Percentiles rank a stretch among this genome's conserved stretches.
phyloP scores from a whole-genome alignment of 805 yeast species.

The Metschnikowia colocasiae region DNA sequence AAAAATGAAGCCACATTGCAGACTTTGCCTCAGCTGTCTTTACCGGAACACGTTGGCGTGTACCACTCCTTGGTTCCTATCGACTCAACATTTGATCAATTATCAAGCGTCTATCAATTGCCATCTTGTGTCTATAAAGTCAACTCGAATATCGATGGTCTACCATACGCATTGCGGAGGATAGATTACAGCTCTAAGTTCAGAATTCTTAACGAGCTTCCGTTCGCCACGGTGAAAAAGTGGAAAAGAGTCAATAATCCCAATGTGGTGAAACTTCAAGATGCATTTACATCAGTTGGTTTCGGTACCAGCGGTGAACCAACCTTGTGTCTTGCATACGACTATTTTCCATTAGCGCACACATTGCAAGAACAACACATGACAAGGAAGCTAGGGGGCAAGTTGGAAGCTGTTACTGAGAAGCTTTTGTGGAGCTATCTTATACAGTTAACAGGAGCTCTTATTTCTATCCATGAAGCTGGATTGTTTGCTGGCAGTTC shows the following conservation, averaged over 20 bases:
- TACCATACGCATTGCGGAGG: constrained; percentile 70
- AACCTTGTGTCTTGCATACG: constrained; percentile 75
- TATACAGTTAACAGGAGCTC: constrained; percentile 69
- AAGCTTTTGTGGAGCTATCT: constrained; percentile 71
- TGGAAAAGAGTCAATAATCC: constrained; percentile 61
- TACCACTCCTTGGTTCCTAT: constrained; percentile 85
- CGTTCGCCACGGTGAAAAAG: constrained; percentile 55
- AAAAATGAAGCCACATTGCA: constrained; percentile 81
- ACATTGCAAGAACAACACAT: constrained; percentile 71
- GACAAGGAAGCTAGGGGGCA: constrained; percentile 37
- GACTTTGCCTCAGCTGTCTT: constrained; percentile 44
- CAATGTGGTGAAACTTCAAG: constrained; percentile 63
- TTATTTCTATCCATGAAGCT: constrained; percentile 61
- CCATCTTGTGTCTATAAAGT: constrained; percentile 72
- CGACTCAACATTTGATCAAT: constrained; percentile 43
- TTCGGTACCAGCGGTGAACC: constrained; percentile 61
- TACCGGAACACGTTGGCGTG: constrained; percentile 57
- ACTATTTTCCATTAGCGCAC: constrained; percentile 73
- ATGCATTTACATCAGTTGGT: constrained; percentile 81
- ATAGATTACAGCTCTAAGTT: constrained; percentile 42
- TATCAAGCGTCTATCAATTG: constrained; percentile 46
- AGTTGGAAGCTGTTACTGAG: constrained; percentile 55
- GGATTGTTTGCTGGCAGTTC: constrained; percentile 60
- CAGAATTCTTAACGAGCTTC: constrained; percentile 45
- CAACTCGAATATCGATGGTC: constrained; percentile 73